Evolutionary conservation across 2,329 filamentous ascomycete genomes (phyloP), one percentile per base, ranked within the genome.

Genomic region (Pseudocercospora eumusae): DNA sequence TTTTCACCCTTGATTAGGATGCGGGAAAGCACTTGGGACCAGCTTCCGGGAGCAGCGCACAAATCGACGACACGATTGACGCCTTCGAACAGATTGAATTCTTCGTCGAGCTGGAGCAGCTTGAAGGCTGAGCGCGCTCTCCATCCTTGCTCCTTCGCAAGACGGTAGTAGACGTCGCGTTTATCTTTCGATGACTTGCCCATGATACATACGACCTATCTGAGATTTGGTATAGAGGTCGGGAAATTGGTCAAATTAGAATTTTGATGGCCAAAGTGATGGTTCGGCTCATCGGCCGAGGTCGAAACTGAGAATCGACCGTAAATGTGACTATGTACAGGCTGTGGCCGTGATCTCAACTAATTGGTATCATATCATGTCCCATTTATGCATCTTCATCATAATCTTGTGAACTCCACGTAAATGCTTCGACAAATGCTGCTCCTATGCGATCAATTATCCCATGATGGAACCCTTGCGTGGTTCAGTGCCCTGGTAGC

Each of bases 141-240:
- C 93, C 95, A 99, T 67, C 96, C 96, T 81, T 99, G 95, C 77
- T 99, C 95, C 79, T 99, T 99, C 18, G 95, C 95, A 8, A 99
- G 89, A 58, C 95, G 87, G 74, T 99, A 99, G 79, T 99, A 99
- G 50, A 93, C 93, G 76, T 99, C 95, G 57, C 95, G 90, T 80
- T 99, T 99, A 75, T 99, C 95, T 78, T 99, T 99, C 53, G 93
- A 98, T 1, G 95, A 96, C 76, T 98, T 98, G 1, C 73, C 73
- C 72, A 75, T 75, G 25, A 9, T 54, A 10, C 25, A 9, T 54
- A 10, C 18, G 52, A 31, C 21, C 11, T 31, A 10, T 11, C n/a
- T 31, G 15, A 18, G 2, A 5, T 49, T 6, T 18, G 44, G 21
- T 47, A 13, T 23, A 23, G 4, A 45, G n/a, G 18, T 27, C 4